Evolutionary conservation across 495 filamentous ascomycete species (phyloP).

Genomic region (Xylaria intraflava): DNA sequence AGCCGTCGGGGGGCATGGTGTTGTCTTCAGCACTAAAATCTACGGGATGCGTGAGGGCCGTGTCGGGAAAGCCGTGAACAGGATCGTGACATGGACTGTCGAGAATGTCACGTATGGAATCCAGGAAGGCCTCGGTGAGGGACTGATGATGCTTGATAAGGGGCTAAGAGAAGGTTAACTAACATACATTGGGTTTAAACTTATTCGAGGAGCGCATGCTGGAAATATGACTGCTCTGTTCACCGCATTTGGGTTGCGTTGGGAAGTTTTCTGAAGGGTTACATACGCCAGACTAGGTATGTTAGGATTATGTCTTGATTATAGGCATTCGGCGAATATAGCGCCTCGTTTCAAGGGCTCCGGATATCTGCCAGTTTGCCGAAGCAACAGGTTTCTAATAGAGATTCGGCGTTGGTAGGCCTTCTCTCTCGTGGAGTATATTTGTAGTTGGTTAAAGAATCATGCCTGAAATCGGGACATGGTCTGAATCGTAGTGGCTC

Average conservation of each 20-base stretch:
- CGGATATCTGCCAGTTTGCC: neutral
- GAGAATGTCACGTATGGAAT: slow-evolving; percentile 56
- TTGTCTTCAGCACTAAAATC: slow-evolving; percentile 44
- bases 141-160: slow-evolving; percentile 44
- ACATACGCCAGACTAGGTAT: neutral
- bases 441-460: neutral
- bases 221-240: neutral
- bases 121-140: slow-evolving; percentile 58
- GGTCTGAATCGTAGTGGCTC: neutral
- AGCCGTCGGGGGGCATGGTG: slow-evolving; percentile 43
- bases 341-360: neutral
- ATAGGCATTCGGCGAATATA: neutral
- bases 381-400: neutral
- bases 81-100: slow-evolving; percentile 49
- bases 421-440: neutral
- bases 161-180: neutral
- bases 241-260: neutral
- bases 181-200: neutral
- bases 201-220: neutral
- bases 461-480: neutral
- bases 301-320: neutral
- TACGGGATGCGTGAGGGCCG: slow-evolving; percentile 51
- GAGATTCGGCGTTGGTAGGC: neutral
- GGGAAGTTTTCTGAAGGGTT: neutral
- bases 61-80: slow-evolving; percentile 45